A percentile compares a stretch with the other conserved stretches of the same genome.
Evolutionary conservation across 495 filamentous ascomycete genomes (phyloP).

Genomic region (Chaetomium tenue): DNA sequence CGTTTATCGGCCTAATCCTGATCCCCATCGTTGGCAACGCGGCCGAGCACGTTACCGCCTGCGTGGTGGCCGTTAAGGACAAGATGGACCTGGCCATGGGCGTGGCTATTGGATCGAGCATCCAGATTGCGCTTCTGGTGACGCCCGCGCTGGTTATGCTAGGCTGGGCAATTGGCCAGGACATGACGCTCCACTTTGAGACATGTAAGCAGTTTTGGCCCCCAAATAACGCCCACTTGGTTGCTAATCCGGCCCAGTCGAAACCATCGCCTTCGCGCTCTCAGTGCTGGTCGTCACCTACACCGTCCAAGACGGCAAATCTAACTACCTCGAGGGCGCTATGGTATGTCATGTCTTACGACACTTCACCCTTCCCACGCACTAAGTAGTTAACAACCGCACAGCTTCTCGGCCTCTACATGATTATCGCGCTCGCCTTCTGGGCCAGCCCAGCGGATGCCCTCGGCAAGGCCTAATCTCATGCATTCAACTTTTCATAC

Average conservation of each 20-base stretch:
- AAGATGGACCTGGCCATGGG: constrained; percentile 98
- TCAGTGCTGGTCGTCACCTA: constrained; percentile 88
- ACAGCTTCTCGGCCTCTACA: constrained; percentile 58
- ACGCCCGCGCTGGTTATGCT: constrained; percentile 89
- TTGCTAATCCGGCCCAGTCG: constrained; percentile 51
- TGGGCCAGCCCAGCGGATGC: constrained; percentile 79
- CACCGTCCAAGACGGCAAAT: constrained; percentile 89
- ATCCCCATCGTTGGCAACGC: constrained; percentile 98
- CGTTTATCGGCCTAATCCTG: constrained; percentile 92
- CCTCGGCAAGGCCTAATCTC: constrained; percentile 23
- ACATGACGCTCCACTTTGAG: constrained; percentile 92
- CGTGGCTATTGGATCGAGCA: constrained; percentile 86
- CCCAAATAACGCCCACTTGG: not conserved
- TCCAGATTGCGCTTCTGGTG: constrained; percentile 93
- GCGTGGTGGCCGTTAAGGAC: constrained; percentile 85
- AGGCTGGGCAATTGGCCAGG: constrained; percentile 74
- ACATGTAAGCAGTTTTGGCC: constrained; percentile 39
- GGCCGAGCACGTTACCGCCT: constrained; percentile 93
- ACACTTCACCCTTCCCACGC: not conserved
- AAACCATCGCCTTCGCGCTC: constrained; percentile 91
- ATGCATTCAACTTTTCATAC: not conserved
- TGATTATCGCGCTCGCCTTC: constrained; percentile 86
- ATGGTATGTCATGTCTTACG: constrained; percentile 65
- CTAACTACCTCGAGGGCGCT: constrained; percentile 90
- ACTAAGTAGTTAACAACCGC: not conserved